Evolutionary conservation across 208 protist species (phyloP).

Genomic region (Wallacemonas rigidus): DNA sequence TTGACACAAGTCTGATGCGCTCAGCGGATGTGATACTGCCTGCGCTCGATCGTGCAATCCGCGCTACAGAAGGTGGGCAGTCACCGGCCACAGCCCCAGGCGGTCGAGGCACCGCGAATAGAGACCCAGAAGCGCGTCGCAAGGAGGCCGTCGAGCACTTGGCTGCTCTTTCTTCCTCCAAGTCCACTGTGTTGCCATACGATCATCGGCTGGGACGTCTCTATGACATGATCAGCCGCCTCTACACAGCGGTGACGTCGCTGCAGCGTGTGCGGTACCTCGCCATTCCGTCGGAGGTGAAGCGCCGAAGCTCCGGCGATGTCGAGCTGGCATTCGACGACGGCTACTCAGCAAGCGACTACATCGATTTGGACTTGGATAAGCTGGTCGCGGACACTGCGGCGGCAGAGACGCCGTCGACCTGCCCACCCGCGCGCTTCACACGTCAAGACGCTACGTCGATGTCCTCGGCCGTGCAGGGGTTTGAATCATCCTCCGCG

Average conservation of each 20-base stretch:
- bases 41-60: conserved; percentile 58
- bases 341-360: conserved; percentile 21
- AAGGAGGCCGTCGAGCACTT: conserved; percentile 30
- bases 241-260: conserved; percentile 67
- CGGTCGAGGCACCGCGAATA: background rate
- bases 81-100: background rate
- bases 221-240: conserved; percentile 60
- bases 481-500: background rate
- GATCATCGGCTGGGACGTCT: conserved; percentile 73
- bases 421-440: conserved; percentile 1
- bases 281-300: conserved; percentile 43
- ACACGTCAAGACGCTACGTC: conserved; percentile 9
- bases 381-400: conserved; percentile 29
- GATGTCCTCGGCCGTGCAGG: background rate
- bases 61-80: conserved; percentile 4
- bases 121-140: conserved; percentile 9
- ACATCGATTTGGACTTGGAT: conserved; percentile 71
- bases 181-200: conserved; percentile 41
- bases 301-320: conserved; percentile 44
- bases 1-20: conserved; percentile 73
- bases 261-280: conserved; percentile 82
- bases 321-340: conserved; percentile 63
- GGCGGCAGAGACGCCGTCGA: background rate
- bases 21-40: conserved; percentile 79
- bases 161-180: conserved; percentile 1